A percentile compares a stretch with the other conserved stretches of the same genome.
phyloP scores from a whole-genome alignment of 176 grass and related monocot genomes.

The Ensete ventricosum region DNA sequence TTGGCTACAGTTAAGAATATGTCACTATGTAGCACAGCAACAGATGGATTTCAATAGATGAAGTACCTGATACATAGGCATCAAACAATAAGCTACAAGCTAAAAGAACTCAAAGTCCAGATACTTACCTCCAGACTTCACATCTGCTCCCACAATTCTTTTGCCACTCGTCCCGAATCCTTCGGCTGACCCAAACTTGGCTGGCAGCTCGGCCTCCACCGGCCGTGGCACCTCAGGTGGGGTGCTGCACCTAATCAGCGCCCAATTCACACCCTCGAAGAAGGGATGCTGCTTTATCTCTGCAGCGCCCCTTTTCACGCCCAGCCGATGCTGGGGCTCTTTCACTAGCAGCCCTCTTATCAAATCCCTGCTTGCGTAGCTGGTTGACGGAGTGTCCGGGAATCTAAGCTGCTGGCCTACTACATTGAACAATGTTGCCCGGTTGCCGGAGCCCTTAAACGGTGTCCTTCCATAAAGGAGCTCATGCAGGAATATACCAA shows the following conservation, averaged over 20 bases:
- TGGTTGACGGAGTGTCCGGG: conserved; percentile 61
- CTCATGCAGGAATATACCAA: conserved; percentile 81
- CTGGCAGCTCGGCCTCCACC: conserved; percentile 46
- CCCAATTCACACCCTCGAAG: conserved; percentile 95
- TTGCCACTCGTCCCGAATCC: conserved; percentile 41
- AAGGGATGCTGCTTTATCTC: conserved; percentile 95
- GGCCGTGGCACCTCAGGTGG: conserved; percentile 77
- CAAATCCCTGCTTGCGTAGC: conserved; percentile 65
- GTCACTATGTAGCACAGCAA: background rate
- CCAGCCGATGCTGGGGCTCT: conserved; percentile 79
- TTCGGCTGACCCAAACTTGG: conserved; percentile 34
- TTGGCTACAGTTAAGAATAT: background rate
- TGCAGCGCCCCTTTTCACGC: conserved; percentile 72
- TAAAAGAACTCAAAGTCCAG: conserved; percentile 99
- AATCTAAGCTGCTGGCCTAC: conserved; percentile 81
- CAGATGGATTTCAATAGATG: conserved; percentile 3
- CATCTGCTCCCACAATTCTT: conserved; percentile 46
- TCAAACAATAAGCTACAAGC: conserved; percentile 13
- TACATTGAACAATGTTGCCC: conserved; percentile 86
- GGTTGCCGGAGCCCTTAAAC: conserved; percentile 90
- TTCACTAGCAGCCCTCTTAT: conserved; percentile 86
- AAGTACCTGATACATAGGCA: background rate
- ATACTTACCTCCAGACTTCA: conserved; percentile 63
- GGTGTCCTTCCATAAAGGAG: conserved; percentile 88
- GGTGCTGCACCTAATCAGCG: conserved; percentile 80